Percentiles rank a stretch among this genome's conserved stretches.
phyloP scores from a whole-genome alignment of 2,329 filamentous ascomycete species.

The Neopestalotiopsis sp. region DNA sequence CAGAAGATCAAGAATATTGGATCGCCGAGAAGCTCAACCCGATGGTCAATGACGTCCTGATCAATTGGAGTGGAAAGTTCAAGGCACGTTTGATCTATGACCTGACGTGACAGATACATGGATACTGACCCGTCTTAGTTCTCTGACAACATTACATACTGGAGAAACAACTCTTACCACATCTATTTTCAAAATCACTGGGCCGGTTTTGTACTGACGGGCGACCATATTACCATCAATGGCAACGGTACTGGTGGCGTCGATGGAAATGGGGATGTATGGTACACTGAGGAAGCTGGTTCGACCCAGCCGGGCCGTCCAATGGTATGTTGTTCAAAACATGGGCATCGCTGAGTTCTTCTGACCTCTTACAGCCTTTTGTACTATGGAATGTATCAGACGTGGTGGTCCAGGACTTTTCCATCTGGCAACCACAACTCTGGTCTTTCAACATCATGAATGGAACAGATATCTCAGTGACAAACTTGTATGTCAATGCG shows the following conservation, averaged over 20 bases:
- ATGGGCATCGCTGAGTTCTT: neutral
- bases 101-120: neutral
- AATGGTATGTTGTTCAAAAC: constrained; percentile 39
- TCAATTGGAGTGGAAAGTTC: constrained; percentile 60
- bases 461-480: constrained; percentile 55
- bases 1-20: constrained; percentile 52
- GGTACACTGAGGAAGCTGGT: constrained; percentile 55
- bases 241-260: constrained; percentile 58
- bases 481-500: constrained; percentile 55
- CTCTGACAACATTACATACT: constrained; percentile 56
- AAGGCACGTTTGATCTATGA: constrained; percentile 22
- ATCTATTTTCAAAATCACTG: constrained; percentile 60
- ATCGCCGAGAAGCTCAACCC: constrained; percentile 56
- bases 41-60: constrained; percentile 50
- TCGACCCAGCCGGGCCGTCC: constrained; percentile 54
- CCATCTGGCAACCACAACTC: constrained; percentile 53
- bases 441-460: constrained; percentile 64
- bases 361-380: constrained; percentile 42
- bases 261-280: constrained; percentile 57
- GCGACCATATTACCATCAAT: constrained; percentile 54
- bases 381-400: constrained; percentile 63
- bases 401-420: constrained; percentile 57
- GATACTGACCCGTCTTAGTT: neutral
- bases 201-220: constrained; percentile 57
- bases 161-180: constrained; percentile 58